phyloP scores from a whole-genome alignment of 1,284 basidiomycete genomes.

The Ganoderma lucidum region DNA sequence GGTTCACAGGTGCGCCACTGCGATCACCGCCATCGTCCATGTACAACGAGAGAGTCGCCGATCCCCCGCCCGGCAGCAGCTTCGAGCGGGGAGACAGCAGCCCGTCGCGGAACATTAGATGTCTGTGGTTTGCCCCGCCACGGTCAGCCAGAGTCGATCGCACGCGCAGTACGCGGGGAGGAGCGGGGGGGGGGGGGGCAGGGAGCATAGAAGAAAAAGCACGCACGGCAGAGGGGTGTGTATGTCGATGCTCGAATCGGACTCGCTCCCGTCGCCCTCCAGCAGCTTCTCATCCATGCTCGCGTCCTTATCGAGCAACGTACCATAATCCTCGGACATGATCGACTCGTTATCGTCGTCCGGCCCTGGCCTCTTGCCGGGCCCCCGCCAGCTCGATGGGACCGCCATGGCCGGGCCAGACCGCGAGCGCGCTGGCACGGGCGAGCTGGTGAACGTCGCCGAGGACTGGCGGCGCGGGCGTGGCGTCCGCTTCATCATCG shows the following conservation, averaged over 20 bases:
- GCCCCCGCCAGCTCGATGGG: slow-evolving; percentile 33
- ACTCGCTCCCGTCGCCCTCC: slow-evolving; percentile 54
- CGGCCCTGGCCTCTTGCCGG: slow-evolving; percentile 17
- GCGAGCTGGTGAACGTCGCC: slow-evolving; percentile 28
- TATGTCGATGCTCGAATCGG: slow-evolving; percentile 78
- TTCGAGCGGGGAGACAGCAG: slow-evolving; percentile 80
- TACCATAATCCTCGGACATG: slow-evolving; percentile 36
- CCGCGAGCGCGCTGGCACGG: slow-evolving; percentile 17
- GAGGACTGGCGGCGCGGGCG: slow-evolving; percentile 47
- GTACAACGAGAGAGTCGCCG: slow-evolving; percentile 30
- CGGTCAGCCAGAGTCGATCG: background rate
- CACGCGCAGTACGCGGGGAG: background rate
- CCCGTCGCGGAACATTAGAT: slow-evolving; percentile 78
- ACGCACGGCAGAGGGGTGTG: slow-evolving; percentile 83
- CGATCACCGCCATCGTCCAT: slow-evolving; percentile 28
- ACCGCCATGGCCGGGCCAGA: slow-evolving; percentile 27
- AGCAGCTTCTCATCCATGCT: slow-evolving; percentile 38
- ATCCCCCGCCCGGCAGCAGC: slow-evolving; percentile 49
- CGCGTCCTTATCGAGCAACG: slow-evolving; percentile 36
- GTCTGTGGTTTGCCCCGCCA: slow-evolving; percentile 48
- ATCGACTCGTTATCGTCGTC: slow-evolving; percentile 32
- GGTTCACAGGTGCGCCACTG: slow-evolving; percentile 9
- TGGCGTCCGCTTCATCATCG: slow-evolving; percentile 56
- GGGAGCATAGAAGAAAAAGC: background rate
- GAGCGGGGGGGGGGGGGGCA: too few species aligned